Percentiles rank a stretch among this genome's conserved stretches.
Conservation (phyloP, 2,329 filamentous ascomycete genomes). For the Amauroascus niger region DNA sequence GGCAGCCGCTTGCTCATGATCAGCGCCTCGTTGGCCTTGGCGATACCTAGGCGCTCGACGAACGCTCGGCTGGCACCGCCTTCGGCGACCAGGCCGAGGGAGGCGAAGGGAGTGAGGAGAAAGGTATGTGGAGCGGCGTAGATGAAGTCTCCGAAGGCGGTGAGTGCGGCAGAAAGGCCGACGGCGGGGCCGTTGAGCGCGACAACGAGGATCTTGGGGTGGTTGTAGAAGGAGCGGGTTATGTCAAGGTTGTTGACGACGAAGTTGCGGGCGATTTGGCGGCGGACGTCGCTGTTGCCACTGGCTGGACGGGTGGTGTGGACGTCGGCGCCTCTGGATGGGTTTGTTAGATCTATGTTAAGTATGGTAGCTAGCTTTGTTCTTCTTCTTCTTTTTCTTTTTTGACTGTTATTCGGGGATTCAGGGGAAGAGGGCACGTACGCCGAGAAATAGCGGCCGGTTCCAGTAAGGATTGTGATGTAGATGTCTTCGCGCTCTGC, state of each 20-base stretch:
- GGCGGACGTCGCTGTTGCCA: constrained; percentile 37
- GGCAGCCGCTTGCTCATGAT: constrained; percentile 76
- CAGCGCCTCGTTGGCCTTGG: constrained; percentile 82
- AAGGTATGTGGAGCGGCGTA: constrained; percentile 75
- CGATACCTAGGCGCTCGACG: constrained; percentile 66
- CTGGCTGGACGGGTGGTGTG: constrained; percentile 43
- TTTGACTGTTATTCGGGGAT: background rate
- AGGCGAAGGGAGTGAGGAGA: constrained; percentile 83
- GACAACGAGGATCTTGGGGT: constrained; percentile 85
- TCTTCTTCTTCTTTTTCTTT: background rate
- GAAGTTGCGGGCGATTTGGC: constrained; percentile 61
- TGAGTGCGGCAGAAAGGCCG: constrained; percentile 74
- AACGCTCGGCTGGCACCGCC: constrained; percentile 72
- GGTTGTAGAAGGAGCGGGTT: constrained; percentile 81
- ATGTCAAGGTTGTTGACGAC: constrained; percentile 80
- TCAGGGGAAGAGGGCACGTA: constrained; percentile 42
- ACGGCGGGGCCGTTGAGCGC: constrained; percentile 88
- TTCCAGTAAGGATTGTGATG: constrained; percentile 75
- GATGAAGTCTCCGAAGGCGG: constrained; percentile 82
- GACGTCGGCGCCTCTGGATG: constrained; percentile 66
- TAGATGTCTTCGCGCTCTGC: constrained; percentile 69
- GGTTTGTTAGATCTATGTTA: background rate
- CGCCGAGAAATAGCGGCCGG: constrained; percentile 78
- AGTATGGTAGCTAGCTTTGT: background rate
- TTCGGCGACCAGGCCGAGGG: constrained; percentile 80